Evolutionary conservation across 208 protist genomes (phyloP), one percentile per base, ranked within the genome.

Genomic region (Wallacemonas sp.): DNA sequence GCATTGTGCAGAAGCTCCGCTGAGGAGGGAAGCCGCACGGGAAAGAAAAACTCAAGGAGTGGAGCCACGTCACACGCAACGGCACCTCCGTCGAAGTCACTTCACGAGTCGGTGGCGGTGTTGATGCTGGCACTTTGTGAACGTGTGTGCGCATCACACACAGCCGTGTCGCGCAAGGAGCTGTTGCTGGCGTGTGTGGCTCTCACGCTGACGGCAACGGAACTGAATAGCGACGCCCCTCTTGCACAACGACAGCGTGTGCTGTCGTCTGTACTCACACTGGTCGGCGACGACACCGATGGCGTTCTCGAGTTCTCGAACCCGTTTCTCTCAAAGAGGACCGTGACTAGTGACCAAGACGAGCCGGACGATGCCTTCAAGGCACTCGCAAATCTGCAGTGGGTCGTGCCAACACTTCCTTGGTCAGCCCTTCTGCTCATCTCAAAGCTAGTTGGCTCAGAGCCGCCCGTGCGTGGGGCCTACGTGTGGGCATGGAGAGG

Each of bases 401-500:
- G 90, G 87, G 41, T 78, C 5, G 70, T 93, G 8, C 82, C 90
- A 0, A 54, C 73, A n/a, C 36, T 79, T 29, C 60, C 81, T 52
- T 92, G 76, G 76, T 81, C 82, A n/a, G 73, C 85, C 42, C 59
- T 93, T 10, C 29, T 87, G 33, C 62, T 95, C 9, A 38, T 92
- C n/a, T 41, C 80, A 1, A 83, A 80, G 26, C 48, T 93, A 1
- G 68, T 79, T 10, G 76, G 81, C 15, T 64, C 63, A 3, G 54
- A 75, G 34, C 71, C 78, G 29, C 34, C 62, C n/a, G 67, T 85
- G 38, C 15, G 48, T 1, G 13, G 63, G 22, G 79, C 91, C 46
- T 89, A 93, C 61, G 58, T 92, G 44, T 95, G 87, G 87, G 87
- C 79, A 37, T 91, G 68, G 66, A 74, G 85, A 19, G 83, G 73